Conservation (phyloP, 192 early-diverging fungal genomes). For the Mortierella alpina region DNA sequence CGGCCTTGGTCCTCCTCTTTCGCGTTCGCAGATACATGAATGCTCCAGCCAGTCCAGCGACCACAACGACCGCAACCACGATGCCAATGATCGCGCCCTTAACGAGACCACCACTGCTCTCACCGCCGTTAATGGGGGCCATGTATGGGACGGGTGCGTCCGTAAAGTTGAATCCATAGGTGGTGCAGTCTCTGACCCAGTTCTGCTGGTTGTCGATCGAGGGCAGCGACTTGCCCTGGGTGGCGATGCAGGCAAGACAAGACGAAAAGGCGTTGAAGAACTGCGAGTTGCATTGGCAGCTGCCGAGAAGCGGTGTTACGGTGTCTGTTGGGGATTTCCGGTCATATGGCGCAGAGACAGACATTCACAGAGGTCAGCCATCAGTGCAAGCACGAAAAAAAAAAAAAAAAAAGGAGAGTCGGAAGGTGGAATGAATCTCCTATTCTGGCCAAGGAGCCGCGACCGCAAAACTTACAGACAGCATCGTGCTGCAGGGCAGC, state of each 20-base stretch:
- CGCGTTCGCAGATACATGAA: constrained; percentile 21
- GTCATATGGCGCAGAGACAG: too few species aligned
- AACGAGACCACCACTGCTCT: not conserved
- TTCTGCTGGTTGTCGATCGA: constrained; percentile 31
- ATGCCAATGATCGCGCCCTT: constrained; percentile 32
- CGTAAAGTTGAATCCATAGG: constrained; percentile 47
- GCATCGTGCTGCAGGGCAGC: constrained; percentile 27
- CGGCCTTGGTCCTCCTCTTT: constrained; percentile 23
- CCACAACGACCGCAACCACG: constrained; percentile 14
- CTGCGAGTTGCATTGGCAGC: constrained; percentile 41
- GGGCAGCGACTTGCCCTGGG: constrained; percentile 29
- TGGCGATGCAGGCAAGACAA: constrained; percentile 33
- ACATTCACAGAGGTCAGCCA: too few species aligned
- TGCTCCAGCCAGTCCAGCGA: not conserved
- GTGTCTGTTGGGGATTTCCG: constrained; percentile 3
- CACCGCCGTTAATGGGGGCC: constrained; percentile 10
- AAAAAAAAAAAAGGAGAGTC: too few species aligned
- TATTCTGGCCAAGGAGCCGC: too few species aligned
- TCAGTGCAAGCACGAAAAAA: too few species aligned
- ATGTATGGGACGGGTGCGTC: constrained; percentile 21
- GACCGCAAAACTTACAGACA: not conserved
- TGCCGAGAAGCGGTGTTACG: constrained; percentile 32
- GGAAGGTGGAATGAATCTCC: too few species aligned
- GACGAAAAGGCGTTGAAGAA: constrained; percentile 38
- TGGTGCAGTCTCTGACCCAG: constrained; percentile 22